phyloP scores from a whole-genome alignment of 2,329 filamentous ascomycete genomes.

The Exophiala lecanii-corni region DNA sequence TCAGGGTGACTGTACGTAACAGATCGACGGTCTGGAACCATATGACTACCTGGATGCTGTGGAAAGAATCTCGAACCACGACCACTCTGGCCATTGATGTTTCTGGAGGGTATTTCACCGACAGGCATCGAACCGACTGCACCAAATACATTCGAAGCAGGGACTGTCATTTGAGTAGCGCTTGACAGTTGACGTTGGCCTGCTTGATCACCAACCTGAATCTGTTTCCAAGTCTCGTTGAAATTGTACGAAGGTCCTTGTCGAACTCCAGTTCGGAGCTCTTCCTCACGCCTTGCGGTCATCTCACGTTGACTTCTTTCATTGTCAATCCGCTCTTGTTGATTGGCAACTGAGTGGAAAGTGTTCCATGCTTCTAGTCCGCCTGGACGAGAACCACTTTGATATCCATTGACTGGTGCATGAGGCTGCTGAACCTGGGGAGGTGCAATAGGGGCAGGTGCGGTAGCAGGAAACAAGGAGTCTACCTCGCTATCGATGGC shows the following conservation, averaged over 20 bases:
- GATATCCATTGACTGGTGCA: slow-evolving; percentile 21
- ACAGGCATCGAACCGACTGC: slow-evolving; percentile 34
- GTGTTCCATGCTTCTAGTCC: slow-evolving; percentile 40
- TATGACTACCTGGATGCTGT: slow-evolving; percentile 14
- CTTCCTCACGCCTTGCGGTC: slow-evolving; percentile 36
- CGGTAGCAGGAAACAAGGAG: slow-evolving; percentile 36
- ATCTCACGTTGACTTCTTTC: slow-evolving; percentile 39
- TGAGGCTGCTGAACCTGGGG: slow-evolving; percentile 34
- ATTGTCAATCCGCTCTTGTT: slow-evolving; percentile 39
- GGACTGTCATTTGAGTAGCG: slow-evolving; percentile 34
- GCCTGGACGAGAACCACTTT: slow-evolving; percentile 29
- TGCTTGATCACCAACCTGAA: slow-evolving; percentile 38
- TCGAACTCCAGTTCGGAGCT: slow-evolving; percentile 30
- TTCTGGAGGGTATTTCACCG: slow-evolving; percentile 34
- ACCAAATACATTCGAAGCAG: slow-evolving; percentile 36
- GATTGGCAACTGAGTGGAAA: slow-evolving; percentile 37
- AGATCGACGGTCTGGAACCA: slow-evolving; percentile 32
- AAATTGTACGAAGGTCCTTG: slow-evolving; percentile 35
- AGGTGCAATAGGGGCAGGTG: slow-evolving; percentile 44
- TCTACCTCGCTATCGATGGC: slow-evolving; percentile 33
- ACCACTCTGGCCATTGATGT: slow-evolving; percentile 32
- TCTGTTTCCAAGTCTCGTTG: slow-evolving; percentile 45
- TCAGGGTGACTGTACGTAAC: slow-evolving; percentile 32
- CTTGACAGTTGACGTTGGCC: slow-evolving; percentile 37
- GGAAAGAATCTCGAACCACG: slow-evolving; percentile 49